phyloP scores from a whole-genome alignment of 805 yeast genomes.

The Kuraishia borneana region DNA sequence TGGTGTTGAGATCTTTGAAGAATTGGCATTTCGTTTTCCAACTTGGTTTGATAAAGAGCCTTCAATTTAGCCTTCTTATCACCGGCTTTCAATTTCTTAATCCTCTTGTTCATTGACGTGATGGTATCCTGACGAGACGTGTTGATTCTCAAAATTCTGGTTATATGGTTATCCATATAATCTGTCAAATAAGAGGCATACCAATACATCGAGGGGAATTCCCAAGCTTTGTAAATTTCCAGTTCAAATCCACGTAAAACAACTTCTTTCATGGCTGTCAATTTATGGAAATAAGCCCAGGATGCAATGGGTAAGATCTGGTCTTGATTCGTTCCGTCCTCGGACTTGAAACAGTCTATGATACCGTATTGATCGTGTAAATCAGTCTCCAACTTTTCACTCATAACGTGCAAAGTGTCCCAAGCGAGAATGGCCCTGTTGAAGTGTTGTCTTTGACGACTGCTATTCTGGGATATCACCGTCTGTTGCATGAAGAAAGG shows the following conservation, averaged over 20 bases:
- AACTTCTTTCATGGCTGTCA: constrained; percentile 63
- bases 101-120: constrained; percentile 22
- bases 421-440: constrained; percentile 44
- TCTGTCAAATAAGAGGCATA: constrained; percentile 40
- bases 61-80: constrained; percentile 32
- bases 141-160: constrained; percentile 26
- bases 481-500: constrained; percentile 33
- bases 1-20: constrained; percentile 15
- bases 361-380: constrained; percentile 22
- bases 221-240: constrained; percentile 64
- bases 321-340: constrained; percentile 19
- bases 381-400: constrained; percentile 52
- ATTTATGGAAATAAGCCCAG: constrained; percentile 56
- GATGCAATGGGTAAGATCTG: constrained; percentile 59
- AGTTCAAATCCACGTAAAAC: constrained; percentile 65
- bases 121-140: constrained; percentile 20
- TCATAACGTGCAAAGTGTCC: constrained; percentile 73
- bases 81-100: constrained; percentile 38
- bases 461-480: constrained; percentile 51
- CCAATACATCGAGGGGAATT: constrained; percentile 59
- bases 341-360: constrained; percentile 14
- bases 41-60: constrained; percentile 18
- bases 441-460: constrained; percentile 73
- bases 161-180: constrained; percentile 28
- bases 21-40: constrained; percentile 23